Evolutionary conservation across 2,329 filamentous ascomycete genomes (phyloP), one percentile per base, ranked within the genome.

Genomic region (Stachybotrys echinatus): DNA sequence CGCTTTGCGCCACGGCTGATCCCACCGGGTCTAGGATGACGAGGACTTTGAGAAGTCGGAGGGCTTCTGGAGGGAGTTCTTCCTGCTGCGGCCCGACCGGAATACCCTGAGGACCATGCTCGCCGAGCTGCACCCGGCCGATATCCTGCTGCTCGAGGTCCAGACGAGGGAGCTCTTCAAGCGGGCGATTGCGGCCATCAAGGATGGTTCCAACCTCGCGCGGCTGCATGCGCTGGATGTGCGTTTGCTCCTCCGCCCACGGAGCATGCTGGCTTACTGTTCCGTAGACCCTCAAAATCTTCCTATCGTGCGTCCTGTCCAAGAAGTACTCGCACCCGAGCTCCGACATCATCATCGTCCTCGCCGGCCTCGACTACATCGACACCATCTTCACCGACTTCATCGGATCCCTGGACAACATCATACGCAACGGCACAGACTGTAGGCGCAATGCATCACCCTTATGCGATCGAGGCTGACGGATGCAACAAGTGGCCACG

Each of bases 41-140:
- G 79, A 87, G 53, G 80, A 83, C 52, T 69, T 74, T 47, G 86
- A 91, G 23, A 87, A 87, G 54, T 81, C 89, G 1, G 90, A 96
- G 53, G 92, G 91, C 42, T 99, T 96, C 72, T 99, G 94, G 94
- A 80, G 83, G 57, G 94, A 96, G 70, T 91, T 99, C 72, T 99
- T 99, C 68, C 79, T 99, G 37, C 77, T 96, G 51, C 85, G 84
- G 55, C 92, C 92, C 20, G 90, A 96, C 64, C 79, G 82, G 49
- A 67, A 75, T 5, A 80, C 83, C 45, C 73, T 99, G 55, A 80
- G 83, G 64, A 74, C 72, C 46, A 79, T 91, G 45, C 74, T 99
- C 53, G 81, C 84, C 55, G 74, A 79, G n/a, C 74, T 94, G 39
- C 79, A 80, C 47, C 81, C 90, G 6, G 84, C 89, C 57, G 85